Conservation (phyloP, 495 filamentous ascomycete genomes). For the Neurospora sp. region DNA sequence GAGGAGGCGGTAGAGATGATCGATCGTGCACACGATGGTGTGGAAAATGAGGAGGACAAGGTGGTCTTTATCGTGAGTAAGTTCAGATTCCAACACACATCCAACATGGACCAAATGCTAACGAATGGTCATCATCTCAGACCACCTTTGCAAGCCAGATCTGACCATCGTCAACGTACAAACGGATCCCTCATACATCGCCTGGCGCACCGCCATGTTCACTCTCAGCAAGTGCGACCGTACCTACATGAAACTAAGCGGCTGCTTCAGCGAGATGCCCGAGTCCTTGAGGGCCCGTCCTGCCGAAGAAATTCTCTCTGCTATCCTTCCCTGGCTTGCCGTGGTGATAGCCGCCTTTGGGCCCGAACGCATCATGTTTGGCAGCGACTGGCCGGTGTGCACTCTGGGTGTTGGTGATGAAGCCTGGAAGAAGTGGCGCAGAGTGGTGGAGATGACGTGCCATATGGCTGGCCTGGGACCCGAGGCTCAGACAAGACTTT, state of each 20-base stretch:
- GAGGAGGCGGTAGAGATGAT: conserved; percentile 67
- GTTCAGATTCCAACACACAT: conserved; percentile 5
- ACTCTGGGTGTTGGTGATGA: conserved; percentile 51
- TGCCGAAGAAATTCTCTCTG: conserved; percentile 38
- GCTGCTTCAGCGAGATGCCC: conserved; percentile 65
- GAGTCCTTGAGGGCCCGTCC: conserved; percentile 27
- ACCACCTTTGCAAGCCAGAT: conserved; percentile 85
- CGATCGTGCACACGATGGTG: conserved; percentile 47
- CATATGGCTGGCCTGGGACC: conserved; percentile 44
- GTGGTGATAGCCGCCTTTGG: conserved; percentile 60
- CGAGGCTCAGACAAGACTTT: conserved; percentile 52
- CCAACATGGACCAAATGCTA: neutral
- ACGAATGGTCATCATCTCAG: conserved; percentile 23
- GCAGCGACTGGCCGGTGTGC: conserved; percentile 85
- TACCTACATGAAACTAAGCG: conserved; percentile 85
- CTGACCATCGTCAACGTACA: conserved; percentile 40
- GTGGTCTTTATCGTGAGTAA: conserved; percentile 61
- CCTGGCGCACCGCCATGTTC: conserved; percentile 44
- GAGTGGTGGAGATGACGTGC: conserved; percentile 50
- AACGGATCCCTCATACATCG: conserved; percentile 48
- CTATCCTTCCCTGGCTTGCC: conserved; percentile 52
- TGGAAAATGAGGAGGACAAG: conserved; percentile 41
- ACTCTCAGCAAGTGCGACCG: conserved; percentile 46
- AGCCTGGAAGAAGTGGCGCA: conserved; percentile 48
- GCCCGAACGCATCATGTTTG: conserved; percentile 69